phyloP scores from a whole-genome alignment of 148 eudicot species.

The Agrostemma githago region DNA sequence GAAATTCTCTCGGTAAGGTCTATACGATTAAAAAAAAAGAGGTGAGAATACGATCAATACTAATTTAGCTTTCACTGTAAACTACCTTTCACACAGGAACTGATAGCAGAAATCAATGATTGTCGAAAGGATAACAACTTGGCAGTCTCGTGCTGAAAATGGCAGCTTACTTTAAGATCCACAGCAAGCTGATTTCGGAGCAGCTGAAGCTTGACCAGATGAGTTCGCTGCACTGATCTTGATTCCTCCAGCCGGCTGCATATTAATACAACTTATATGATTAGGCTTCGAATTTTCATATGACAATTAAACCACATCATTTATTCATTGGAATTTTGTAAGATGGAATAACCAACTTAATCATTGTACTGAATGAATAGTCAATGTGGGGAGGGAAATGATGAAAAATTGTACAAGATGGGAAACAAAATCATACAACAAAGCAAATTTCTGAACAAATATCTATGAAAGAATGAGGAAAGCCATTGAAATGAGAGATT shows the following conservation, averaged over 20 bases:
- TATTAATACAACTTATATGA: background rate
- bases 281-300: background rate
- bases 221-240: constrained; percentile 58
- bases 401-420: background rate
- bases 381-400: background rate
- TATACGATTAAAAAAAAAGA: background rate
- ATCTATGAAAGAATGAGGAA: background rate
- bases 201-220: constrained; percentile 42
- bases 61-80: constrained; percentile 19
- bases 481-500: background rate
- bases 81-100: constrained; percentile 23
- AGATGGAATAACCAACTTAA: background rate
- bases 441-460: background rate
- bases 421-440: background rate
- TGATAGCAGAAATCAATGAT: constrained; percentile 27
- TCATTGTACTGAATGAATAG: background rate
- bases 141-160: constrained; percentile 7
- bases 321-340: no score
- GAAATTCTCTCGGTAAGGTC: constrained; percentile 19
- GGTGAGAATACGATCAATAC: constrained; percentile 12
- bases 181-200: constrained; percentile 81
- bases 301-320: background rate
- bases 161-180: constrained; percentile 41
- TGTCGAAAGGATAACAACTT: background rate
- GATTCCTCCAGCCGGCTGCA: constrained; percentile 65